Percentiles rank a stretch among this genome's conserved stretches.
Evolutionary conservation across 306 rosid species (phyloP).

Genomic region (Luffa aegyptiaca): DNA sequence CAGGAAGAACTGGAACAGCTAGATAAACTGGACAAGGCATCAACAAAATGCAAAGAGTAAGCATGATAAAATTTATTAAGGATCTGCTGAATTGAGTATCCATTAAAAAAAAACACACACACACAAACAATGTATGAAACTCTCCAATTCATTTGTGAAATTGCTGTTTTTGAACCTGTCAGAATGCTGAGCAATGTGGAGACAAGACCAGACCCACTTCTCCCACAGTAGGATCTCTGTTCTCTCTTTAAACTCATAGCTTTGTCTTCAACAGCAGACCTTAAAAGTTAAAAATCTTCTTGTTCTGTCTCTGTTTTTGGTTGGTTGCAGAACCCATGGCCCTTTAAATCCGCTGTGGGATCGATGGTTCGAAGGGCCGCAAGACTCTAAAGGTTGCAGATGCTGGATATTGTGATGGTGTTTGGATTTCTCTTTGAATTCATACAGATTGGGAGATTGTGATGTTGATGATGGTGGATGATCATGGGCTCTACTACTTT

Average conservation of each 20-base stretch:
- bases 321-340: constrained; percentile 48
- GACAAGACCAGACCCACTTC: constrained; percentile 84
- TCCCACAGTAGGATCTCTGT: constrained; percentile 47
- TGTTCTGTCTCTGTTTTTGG: neutral
- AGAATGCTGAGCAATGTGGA: constrained; percentile 70
- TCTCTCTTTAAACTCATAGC: neutral
- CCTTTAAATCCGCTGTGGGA: constrained; percentile 80
- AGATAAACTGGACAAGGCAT: constrained; percentile 67
- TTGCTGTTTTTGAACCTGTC: constrained; percentile 22
- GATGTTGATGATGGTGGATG: neutral
- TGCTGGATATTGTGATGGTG: constrained; percentile 74
- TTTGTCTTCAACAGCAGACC: neutral
- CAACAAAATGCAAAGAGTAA: constrained; percentile 84
- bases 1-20: constrained; percentile 88
- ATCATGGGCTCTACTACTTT: neutral
- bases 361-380: constrained; percentile 92
- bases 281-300: neutral
- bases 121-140: neutral
- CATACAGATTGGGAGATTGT: neutral
- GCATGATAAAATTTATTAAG: constrained; percentile 18
- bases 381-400: constrained; percentile 76
- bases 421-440: neutral
- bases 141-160: constrained; percentile 2
- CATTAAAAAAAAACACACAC: neutral
- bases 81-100: neutral